These are phyloP conservation scores for Alternaria triticina DNA, from an alignment of 2,329 filamentous ascomycete species.

Conservation along the genomic window DNA sequence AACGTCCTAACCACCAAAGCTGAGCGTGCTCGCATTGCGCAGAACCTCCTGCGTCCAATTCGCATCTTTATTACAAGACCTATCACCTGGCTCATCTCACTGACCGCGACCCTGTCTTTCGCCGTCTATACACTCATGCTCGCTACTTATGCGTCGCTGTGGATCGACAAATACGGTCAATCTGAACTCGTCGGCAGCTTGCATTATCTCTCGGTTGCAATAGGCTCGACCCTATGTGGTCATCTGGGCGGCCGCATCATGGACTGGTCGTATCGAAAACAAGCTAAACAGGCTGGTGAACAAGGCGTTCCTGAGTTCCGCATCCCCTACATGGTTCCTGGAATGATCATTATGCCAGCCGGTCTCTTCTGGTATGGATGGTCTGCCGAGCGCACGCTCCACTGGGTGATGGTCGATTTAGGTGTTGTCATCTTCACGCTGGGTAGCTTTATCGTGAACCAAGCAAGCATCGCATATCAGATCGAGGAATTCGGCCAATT, in stretches of 20 bases:
- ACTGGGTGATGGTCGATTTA: slow-evolving; percentile 61
- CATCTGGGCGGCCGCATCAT: slow-evolving; percentile 51
- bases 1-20: background rate
- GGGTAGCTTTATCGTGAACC: background rate
- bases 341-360: slow-evolving; percentile 32
- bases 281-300: background rate
- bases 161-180: slow-evolving; percentile 26
- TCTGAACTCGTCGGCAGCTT: slow-evolving; percentile 18
- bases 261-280: background rate
- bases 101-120: background rate
- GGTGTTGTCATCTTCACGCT: slow-evolving; percentile 53
- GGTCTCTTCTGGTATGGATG: slow-evolving; percentile 58
- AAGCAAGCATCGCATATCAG: slow-evolving; percentile 31
- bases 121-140: slow-evolving; percentile 19
- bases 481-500: slow-evolving; percentile 17
- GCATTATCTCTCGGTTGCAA: slow-evolving; percentile 58
- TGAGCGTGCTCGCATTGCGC: background rate
- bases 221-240: slow-evolving; percentile 61
- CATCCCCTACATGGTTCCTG: slow-evolving; percentile 16
- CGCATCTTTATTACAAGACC: background rate
- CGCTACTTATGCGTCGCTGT: slow-evolving; percentile 30
- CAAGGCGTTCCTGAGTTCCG: slow-evolving; percentile 6
- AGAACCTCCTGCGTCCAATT: background rate
- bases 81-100: background rate
- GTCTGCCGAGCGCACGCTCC: slow-evolving; percentile 57